phyloP scores from a whole-genome alignment of 2,329 filamentous ascomycete genomes.

The Amauroascus niger region DNA sequence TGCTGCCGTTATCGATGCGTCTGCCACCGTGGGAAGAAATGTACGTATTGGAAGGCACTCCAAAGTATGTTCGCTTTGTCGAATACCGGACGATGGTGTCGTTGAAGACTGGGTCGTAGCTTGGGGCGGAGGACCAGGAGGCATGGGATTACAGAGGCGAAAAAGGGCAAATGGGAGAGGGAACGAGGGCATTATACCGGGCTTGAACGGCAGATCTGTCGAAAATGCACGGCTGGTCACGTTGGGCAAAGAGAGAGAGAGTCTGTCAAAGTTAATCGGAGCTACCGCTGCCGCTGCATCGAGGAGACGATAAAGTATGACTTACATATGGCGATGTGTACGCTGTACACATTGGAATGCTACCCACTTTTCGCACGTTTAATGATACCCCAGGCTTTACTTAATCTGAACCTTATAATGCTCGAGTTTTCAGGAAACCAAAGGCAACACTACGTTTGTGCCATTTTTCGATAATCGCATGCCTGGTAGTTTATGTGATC shows the following conservation, averaged over 20 bases:
- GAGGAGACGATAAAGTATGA: constrained; percentile 4
- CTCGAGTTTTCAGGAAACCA: neutral
- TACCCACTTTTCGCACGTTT: neutral
- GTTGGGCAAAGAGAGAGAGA: constrained; percentile 58
- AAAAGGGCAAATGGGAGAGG: constrained; percentile 30
- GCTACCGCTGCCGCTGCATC: neutral
- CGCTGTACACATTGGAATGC: neutral
- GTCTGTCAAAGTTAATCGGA: constrained; percentile 53
- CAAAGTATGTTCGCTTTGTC: constrained; percentile 57
- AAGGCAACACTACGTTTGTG: no score
- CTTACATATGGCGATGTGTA: neutral
- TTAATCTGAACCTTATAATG: neutral
- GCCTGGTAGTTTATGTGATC: no score
- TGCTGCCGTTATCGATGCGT: constrained; percentile 37
- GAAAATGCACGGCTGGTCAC: constrained; percentile 54
- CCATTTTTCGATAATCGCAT: no score
- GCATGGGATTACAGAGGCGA: constrained; percentile 27
- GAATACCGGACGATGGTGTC: constrained; percentile 48
- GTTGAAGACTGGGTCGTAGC: constrained; percentile 61
- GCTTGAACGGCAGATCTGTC: constrained; percentile 36
- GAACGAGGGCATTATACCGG: constrained; percentile 13
- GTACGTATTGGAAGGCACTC: constrained; percentile 47
- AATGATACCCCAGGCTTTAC: neutral
- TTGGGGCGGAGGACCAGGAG: constrained; percentile 50
- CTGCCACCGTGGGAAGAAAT: constrained; percentile 30